Evolutionary conservation across 768 basidiomycete species (phyloP).

Genomic region (Leucocoprinus sp.): DNA sequence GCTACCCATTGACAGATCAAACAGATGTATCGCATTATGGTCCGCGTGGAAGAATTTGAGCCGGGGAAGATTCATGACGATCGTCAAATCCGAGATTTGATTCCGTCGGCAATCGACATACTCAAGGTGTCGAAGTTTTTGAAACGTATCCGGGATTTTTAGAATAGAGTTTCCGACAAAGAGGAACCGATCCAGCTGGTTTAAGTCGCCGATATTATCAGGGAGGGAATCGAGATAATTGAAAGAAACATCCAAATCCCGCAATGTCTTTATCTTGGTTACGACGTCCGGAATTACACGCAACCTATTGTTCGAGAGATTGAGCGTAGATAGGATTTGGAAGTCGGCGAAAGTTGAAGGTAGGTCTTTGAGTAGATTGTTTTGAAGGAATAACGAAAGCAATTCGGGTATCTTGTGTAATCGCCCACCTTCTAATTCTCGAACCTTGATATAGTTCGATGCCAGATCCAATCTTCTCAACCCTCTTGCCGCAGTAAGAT

Average conservation of each 20-base stretch:
- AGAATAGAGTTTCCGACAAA: slow-evolving; percentile 83
- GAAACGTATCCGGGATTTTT: slow-evolving; percentile 57
- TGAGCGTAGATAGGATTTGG: slow-evolving; percentile 62
- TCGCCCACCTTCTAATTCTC: slow-evolving; percentile 78
- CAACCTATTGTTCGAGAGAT: slow-evolving; percentile 97
- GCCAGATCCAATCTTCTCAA: slow-evolving; percentile 82
- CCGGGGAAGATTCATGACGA: slow-evolving; percentile 60
- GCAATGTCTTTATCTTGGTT: slow-evolving; percentile 60
- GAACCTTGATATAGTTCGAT: slow-evolving; percentile 83
- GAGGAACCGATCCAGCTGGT: slow-evolving; percentile 59
- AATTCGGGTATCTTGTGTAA: slow-evolving; percentile 72
- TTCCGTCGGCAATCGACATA: slow-evolving; percentile 85
- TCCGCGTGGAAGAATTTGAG: slow-evolving; percentile 68
- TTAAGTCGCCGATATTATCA: slow-evolving; percentile 64
- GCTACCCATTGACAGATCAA: slow-evolving; percentile 72
- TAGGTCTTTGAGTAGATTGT: slow-evolving; percentile 84
- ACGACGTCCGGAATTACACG: slow-evolving; percentile 65
- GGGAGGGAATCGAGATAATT: slow-evolving; percentile 82
- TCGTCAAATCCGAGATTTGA: slow-evolving; percentile 63
- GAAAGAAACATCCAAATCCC: slow-evolving; percentile 90
- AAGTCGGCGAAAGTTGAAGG: slow-evolving; percentile 82
- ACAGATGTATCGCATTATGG: slow-evolving; percentile 72
- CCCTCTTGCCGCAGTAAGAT: slow-evolving; percentile 64
- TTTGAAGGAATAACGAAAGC: slow-evolving; percentile 65
- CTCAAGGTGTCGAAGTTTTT: slow-evolving; percentile 48